phyloP scores from a whole-genome alignment of 805 yeast species.

The Barnettozyma wickerhamii region DNA sequence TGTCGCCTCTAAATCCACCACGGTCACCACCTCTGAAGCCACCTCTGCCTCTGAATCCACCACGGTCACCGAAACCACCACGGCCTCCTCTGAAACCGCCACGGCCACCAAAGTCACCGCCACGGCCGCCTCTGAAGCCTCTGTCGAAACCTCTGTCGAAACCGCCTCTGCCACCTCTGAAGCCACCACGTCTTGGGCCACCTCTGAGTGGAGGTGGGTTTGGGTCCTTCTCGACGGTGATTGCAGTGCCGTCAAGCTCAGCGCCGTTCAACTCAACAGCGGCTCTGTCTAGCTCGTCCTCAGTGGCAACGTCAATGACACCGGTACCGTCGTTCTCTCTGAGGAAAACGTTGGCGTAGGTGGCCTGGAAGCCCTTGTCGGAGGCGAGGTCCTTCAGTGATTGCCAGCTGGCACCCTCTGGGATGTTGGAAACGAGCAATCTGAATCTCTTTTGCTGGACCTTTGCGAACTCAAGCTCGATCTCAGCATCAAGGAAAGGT shows the following conservation, averaged over 20 bases:
- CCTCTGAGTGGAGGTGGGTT: slow-evolving; percentile 45
- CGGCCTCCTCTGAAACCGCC: slow-evolving; percentile 24
- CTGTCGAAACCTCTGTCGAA: slow-evolving; percentile 44
- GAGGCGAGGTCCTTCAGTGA: slow-evolving; percentile 87
- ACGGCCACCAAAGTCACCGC: slow-evolving; percentile 27
- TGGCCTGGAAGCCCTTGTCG: slow-evolving; percentile 63
- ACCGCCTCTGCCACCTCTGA: slow-evolving; percentile 36
- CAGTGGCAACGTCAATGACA: slow-evolving; percentile 46
- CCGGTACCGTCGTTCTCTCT: slow-evolving; percentile 44
- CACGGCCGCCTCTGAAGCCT: slow-evolving; percentile 30
- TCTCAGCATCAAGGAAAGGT: slow-evolving; percentile 52
- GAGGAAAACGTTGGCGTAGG: slow-evolving; percentile 46
- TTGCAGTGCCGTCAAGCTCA: slow-evolving; percentile 64
- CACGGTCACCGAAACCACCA: background rate
- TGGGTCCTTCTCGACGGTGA: slow-evolving; percentile 76
- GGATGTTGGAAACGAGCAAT: slow-evolving; percentile 64
- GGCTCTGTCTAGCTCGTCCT: slow-evolving; percentile 74
- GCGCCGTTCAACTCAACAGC: slow-evolving; percentile 67
- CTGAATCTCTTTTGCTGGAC: slow-evolving; percentile 62
- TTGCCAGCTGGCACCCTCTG: slow-evolving; percentile 81
- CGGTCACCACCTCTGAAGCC: slow-evolving; percentile 6
- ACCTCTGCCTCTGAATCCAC: slow-evolving; percentile 4
- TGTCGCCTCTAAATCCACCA: slow-evolving; percentile 6
- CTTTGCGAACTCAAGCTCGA: slow-evolving; percentile 40
- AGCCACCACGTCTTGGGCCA: slow-evolving; percentile 43